phyloP scores from a whole-genome alignment of 106 monocot species.

The Phalaenopsis equestris region DNA sequence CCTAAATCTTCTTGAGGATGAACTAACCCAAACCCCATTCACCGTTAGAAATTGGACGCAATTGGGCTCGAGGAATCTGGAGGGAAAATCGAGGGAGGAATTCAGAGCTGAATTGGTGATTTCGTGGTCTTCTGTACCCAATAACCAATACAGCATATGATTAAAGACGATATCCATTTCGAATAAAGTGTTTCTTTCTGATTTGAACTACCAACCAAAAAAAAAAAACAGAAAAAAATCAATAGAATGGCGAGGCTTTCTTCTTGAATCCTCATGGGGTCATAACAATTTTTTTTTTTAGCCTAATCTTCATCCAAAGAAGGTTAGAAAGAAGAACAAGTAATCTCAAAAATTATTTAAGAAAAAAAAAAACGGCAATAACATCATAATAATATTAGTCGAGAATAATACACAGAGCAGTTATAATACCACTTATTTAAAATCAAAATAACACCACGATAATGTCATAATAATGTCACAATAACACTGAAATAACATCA shows the following conservation, averaged over 20 bases:
- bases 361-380: not conserved
- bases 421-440: no score
- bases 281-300: not conserved
- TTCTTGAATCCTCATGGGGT: not conserved
- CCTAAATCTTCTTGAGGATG: slow-evolving; percentile 21
- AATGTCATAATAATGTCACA: no score
- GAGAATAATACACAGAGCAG: no score
- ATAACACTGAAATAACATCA: no score
- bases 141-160: slow-evolving; percentile 44
- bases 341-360: not conserved
- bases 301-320: not conserved
- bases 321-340: slow-evolving; percentile 3
- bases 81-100: slow-evolving; percentile 36
- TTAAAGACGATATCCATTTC: slow-evolving; percentile 38
- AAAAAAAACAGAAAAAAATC: not conserved
- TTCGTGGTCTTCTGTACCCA: slow-evolving; percentile 29
- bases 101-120: slow-evolving; percentile 12
- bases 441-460: no score
- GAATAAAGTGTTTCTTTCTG: not conserved
- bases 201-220: not conserved
- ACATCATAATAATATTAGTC: no score
- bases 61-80: slow-evolving; percentile 29
- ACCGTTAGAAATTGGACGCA: slow-evolving; percentile 15
- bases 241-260: not conserved
- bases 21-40: slow-evolving; percentile 13